Evolutionary conservation across 331 rosid genomes (phyloP), one percentile per base, ranked within the genome.

Genomic region (Dryas integrifolia): DNA sequence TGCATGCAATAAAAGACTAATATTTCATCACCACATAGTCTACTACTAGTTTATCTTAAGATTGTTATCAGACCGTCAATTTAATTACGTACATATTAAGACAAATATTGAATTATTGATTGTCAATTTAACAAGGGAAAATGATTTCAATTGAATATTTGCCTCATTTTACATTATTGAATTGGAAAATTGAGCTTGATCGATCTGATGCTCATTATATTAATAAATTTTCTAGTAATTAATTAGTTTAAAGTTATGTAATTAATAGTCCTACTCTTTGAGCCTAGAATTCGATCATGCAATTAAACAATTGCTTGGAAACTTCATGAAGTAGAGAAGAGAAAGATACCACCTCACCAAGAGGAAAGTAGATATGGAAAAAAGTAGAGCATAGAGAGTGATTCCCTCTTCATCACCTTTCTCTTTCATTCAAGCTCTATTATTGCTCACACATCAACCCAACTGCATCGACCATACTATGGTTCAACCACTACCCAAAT

Each of bases 361-460:
- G 76, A 52, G 72, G 87, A 68, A 9, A 84, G 85, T 81, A 81
- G 85, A 82, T 81, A 60, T 0, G 2, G 9, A 13, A 6, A 78
- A 82, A 84, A 77, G 83, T 80, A 75, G 50, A 18, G 80, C 79
- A 26, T 67, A 67, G 57, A 60, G 48, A 62, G 86, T 50, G 85
- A 86, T 84, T 79, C 85, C 59, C 79, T 45, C 72, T 55, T 64
- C 80, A 75, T 58, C 77, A 75, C 16, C 78, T 77, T 74, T 87
- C 86, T 53, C 61, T 85, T 80, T 83, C 85, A 82, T 35, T 79
- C 60, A 67, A 41, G 18, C 74, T 70, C 79, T 78, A 84, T 80
- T 79, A 84, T 87, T 87, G 87, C 76, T 67, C 82, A 69, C 73
- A 83, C 75, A 85, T 75, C 81, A 77, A 76, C 81, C 76, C 87